phyloP scores from a whole-genome alignment of 306 rosid genomes.

The Trifolium subterraneum region DNA sequence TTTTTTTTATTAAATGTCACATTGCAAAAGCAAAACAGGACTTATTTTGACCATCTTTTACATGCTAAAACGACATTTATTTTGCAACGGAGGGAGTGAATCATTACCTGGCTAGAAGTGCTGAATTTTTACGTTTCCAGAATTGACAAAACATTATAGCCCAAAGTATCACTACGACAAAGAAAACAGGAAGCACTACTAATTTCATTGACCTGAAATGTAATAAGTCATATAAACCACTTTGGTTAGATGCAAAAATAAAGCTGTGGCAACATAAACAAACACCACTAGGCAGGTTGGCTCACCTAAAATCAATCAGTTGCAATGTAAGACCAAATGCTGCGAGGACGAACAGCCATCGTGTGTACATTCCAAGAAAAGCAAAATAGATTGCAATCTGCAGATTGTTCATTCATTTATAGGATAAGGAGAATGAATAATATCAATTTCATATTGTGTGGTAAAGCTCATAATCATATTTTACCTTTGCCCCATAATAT shows the following conservation, averaged over 20 bases:
- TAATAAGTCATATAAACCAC: conserved; percentile 38
- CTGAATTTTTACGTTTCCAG: conserved; percentile 95
- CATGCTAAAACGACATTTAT: not conserved
- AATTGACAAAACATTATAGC: conserved; percentile 92
- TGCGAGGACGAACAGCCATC: conserved; percentile 89
- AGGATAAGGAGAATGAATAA: conserved; percentile 39
- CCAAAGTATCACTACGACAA: conserved; percentile 76
- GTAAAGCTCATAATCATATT: conserved; percentile 29
- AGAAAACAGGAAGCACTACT: conserved; percentile 79
- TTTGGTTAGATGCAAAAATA: conserved; percentile 37
- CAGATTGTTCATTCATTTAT: conserved; percentile 41
- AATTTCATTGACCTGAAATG: conserved; percentile 72
- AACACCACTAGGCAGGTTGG: conserved; percentile 28
- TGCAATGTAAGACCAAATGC: conserved; percentile 78
- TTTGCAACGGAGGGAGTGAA: not conserved
- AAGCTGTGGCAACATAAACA: conserved; percentile 16
- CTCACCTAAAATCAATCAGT: conserved; percentile 80
- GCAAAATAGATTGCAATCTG: conserved; percentile 96
- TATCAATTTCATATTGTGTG: conserved; percentile 10
- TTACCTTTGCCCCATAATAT: conserved; percentile 91
- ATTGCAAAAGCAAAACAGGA: not conserved
- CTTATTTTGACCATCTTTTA: not conserved
- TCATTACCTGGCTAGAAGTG: conserved; percentile 83
- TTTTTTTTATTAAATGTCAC: not conserved
- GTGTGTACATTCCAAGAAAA: conserved; percentile 96